Conservation (phyloP, 768 basidiomycete species). For the Russula sp. region DNA sequence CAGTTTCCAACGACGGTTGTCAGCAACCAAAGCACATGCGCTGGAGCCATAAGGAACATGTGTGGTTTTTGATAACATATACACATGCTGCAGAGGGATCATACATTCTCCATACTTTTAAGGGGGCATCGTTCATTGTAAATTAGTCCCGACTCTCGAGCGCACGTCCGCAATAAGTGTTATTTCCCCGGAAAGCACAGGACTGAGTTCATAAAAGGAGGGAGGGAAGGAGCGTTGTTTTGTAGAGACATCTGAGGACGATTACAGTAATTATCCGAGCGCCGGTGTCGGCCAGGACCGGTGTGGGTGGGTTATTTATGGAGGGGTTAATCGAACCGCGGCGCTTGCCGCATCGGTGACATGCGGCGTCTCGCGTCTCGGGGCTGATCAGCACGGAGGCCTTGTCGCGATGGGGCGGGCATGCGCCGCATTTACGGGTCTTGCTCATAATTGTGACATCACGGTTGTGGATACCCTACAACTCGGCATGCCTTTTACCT, state of each 20-base stretch:
- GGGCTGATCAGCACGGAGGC: not conserved
- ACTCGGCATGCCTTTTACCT: not conserved
- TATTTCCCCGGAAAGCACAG: too few relatives aligned
- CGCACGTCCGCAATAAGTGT: too few relatives aligned
- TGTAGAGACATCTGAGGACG: not conserved
- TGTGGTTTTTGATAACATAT: not conserved
- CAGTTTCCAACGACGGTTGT: conserved; percentile 9
- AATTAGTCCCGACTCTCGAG: too few relatives aligned
- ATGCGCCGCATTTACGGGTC: not conserved
- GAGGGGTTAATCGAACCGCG: not conserved
- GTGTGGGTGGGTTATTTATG: too few relatives aligned
- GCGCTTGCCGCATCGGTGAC: conserved; percentile 12
- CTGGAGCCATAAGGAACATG: not conserved
- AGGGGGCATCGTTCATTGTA: too few relatives aligned
- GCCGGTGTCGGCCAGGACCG: not conserved
- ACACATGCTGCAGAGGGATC: not conserved
- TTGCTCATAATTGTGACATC: not conserved
- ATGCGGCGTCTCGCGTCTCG: conserved; percentile 1
- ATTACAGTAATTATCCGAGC: not conserved
- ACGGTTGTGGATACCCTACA: not conserved
- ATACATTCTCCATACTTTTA: not conserved
- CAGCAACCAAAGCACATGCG: not conserved
- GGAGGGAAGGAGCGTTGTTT: not conserved
- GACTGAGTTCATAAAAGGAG: too few relatives aligned
- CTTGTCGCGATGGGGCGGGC: not conserved